Percentiles rank a stretch among this genome's conserved stretches.
These are phyloP conservation scores for Alternaria atra DNA, from an alignment of 2,329 filamentous ascomycete species.

Conservation along the genomic window DNA sequence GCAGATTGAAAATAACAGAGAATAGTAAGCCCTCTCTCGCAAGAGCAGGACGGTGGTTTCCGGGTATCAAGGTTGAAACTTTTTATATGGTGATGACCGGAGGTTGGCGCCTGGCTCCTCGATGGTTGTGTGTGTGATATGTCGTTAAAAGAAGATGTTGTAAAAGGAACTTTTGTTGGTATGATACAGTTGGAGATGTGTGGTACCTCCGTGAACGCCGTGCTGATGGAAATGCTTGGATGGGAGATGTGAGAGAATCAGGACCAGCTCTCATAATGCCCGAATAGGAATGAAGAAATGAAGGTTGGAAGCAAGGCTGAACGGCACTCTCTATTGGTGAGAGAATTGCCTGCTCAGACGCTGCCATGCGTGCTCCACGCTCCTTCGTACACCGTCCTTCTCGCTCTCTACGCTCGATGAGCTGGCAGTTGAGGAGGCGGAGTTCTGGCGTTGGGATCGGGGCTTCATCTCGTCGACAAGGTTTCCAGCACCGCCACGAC, in stretches of 20 bases:
- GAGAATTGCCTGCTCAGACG: conserved; percentile 47
- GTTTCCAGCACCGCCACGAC: conserved; percentile 69
- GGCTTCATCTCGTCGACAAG: conserved; percentile 52
- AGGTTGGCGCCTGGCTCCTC: conserved; percentile 45
- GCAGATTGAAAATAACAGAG: background rate
- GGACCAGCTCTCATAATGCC: conserved; percentile 49
- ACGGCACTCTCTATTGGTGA: conserved; percentile 28
- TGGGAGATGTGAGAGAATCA: conserved; percentile 46
- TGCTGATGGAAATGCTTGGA: conserved; percentile 21
- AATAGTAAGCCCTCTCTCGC: conserved; percentile 15
- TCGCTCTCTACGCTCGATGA: conserved; percentile 35
- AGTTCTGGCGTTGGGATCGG: conserved; percentile 40
- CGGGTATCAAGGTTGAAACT: conserved; percentile 18
- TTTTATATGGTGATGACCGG: conserved; percentile 15
- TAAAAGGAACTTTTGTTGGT: conserved; percentile 23
- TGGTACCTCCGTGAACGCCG: conserved; percentile 16
- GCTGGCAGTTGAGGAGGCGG: conserved; percentile 35
- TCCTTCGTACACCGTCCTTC: conserved; percentile 42
- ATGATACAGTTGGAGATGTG: conserved; percentile 17
- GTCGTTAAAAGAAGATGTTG: conserved; percentile 5
- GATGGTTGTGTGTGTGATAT: conserved; percentile 40
- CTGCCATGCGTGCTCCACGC: conserved; percentile 50
- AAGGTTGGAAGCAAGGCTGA: background rate
- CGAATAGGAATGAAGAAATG: conserved; percentile 9
- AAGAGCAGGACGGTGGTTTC: conserved; percentile 18